Percentiles rank a stretch among this genome's conserved stretches.
Conservation (phyloP, 2,329 filamentous ascomycete genomes). For the Daldinia sp. region DNA sequence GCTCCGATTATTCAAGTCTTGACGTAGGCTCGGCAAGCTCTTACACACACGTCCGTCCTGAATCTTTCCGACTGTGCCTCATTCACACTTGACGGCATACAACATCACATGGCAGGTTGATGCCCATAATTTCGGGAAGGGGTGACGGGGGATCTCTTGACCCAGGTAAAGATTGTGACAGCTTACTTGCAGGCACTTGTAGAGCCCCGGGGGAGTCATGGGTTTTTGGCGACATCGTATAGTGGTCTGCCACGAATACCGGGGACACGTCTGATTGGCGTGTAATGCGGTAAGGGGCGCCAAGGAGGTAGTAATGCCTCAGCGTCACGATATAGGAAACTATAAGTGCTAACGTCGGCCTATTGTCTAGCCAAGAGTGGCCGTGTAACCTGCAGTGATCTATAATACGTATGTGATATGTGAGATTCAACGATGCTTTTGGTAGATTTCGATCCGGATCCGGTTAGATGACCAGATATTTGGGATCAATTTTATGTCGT, state of each 20-base stretch:
- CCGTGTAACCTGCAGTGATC: slow-evolving; percentile 21
- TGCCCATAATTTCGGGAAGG: slow-evolving; percentile 8
- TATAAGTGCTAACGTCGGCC: slow-evolving; percentile 13
- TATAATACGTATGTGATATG: slow-evolving; percentile 2
- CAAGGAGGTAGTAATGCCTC: slow-evolving; percentile 22
- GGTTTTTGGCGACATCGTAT: slow-evolving; percentile 22
- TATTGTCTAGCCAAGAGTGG: slow-evolving; percentile 18
- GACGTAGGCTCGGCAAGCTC: not conserved
- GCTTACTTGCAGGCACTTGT: slow-evolving; percentile 31
- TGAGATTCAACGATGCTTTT: not conserved
- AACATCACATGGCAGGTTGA: slow-evolving; percentile 19
- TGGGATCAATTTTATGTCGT: not conserved
- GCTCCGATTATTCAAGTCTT: not conserved
- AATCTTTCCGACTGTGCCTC: slow-evolving; percentile 1
- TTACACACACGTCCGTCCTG: not conserved
- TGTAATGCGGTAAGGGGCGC: slow-evolving; percentile 19
- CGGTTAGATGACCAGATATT: not conserved
- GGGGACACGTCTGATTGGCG: slow-evolving; percentile 21
- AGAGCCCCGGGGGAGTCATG: slow-evolving; percentile 24
- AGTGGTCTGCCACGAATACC: slow-evolving; percentile 33
- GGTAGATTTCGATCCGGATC: slow-evolving; percentile 1
- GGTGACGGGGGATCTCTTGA: slow-evolving; percentile 19
- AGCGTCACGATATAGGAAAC: slow-evolving; percentile 15
- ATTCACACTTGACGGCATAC: not conserved
- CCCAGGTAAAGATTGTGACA: slow-evolving; percentile 9